Conservation (phyloP, 208 protist genomes). For the Naegleria fowleri region DNA sequence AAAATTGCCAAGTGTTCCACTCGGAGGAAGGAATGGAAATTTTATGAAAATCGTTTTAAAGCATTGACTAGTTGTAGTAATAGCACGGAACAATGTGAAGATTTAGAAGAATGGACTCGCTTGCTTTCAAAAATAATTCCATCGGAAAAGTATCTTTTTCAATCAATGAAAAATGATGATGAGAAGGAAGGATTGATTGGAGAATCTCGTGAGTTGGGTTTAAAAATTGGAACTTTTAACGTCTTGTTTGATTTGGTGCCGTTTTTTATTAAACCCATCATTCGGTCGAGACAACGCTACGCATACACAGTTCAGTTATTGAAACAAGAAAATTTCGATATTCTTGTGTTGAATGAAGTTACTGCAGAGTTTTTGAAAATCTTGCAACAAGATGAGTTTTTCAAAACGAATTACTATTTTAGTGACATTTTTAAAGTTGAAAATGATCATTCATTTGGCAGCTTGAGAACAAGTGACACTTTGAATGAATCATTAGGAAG, state of each 20-base stretch:
- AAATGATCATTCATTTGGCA: neutral
- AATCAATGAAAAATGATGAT: too few species aligned
- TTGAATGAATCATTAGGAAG: neutral
- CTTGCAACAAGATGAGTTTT: neutral
- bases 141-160: too few species aligned
- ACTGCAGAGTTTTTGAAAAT: neutral
- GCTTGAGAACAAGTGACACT: neutral
- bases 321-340: neutral
- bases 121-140: too few species aligned
- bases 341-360: neutral
- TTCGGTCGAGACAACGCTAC: neutral
- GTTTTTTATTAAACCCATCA: neutral
- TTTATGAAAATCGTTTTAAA: too few species aligned
- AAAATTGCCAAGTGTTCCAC: too few species aligned
- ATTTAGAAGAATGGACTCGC: too few species aligned
- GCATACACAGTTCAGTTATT: neutral
- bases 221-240: neutral
- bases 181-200: too few species aligned
- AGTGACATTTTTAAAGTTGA: neutral
- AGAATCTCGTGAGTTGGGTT: neutral
- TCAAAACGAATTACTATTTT: neutral
- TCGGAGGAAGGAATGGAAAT: too few species aligned
- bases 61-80: too few species aligned
- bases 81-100: too few species aligned
- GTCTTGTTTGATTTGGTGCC: neutral